Evolutionary conservation across 2,329 filamentous ascomycete genomes (phyloP), one percentile per base, ranked within the genome.

Genomic region (Aspergillus sclerotialis): DNA sequence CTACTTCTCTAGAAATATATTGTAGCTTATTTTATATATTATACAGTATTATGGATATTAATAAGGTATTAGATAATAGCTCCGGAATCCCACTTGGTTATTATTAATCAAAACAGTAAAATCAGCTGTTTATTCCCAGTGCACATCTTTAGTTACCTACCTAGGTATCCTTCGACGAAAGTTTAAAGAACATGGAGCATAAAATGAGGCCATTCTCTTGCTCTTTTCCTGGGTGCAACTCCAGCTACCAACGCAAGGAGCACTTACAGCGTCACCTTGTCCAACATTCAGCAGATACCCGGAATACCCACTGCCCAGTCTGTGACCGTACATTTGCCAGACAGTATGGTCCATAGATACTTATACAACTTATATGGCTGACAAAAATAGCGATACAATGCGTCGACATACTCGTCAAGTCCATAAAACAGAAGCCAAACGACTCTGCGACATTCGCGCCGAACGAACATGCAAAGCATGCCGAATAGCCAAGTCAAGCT

Each of bases 211-310:
- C n/a, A n/a, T n/a, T n/a, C n/a, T n/a, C n/a, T n/a, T 23, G 19
- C 19, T 6, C 6, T 23, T 42, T 42, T 33, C 36, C 42, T 15
- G 35, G 39, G 6, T 52, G 50, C 31, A 42, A 30, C 12, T 45
- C 45, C 2, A 48, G 36, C 5, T 55, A 55, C 16, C 43, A 28
- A 26, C 50, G 48, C 5, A 55, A 45, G 32, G 45, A 50, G 32
- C 52, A 56, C 27, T 31, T 55, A 3, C 36, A 25, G 5, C 49
- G 52, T 15, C 52, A 56, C 28, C 28, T 39, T 30, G 23, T 24
- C 16, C 39, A 44, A 33, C 50, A 56, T 18, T 7, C 10, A n/a
- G 11, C 8, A n/a, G 32, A 33, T 14, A 32, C 34, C 2, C 44
- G 40, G 17, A 8, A 7, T 5, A 41, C 43, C 12, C 5, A 5